These are phyloP conservation scores for Ceratobasidium sp. DNA, from an alignment of 1,284 basidiomycete genomes.

Conservation along the genomic window DNA sequence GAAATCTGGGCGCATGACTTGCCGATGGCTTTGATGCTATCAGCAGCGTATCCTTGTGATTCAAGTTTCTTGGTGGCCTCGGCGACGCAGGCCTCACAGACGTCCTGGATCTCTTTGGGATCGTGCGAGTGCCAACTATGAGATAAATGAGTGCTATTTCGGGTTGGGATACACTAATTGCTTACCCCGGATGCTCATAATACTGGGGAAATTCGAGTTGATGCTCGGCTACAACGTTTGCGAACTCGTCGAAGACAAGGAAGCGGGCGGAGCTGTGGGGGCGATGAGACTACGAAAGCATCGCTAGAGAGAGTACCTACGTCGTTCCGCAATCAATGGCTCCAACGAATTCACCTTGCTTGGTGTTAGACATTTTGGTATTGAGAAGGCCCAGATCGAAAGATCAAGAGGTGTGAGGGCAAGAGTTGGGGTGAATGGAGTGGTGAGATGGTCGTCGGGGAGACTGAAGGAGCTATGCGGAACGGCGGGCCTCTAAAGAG, in stretches of 20 bases:
- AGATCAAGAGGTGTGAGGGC: neutral
- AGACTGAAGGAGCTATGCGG: neutral
- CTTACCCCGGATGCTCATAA: constrained; percentile 84
- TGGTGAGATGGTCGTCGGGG: neutral
- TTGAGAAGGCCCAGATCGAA: constrained; percentile 5
- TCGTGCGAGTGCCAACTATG: constrained; percentile 95
- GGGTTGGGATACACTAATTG: constrained; percentile 34
- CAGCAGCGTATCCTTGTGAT: constrained; percentile 71
- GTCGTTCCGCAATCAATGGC: constrained; percentile 93
- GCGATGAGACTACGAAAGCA: constrained; percentile 32
- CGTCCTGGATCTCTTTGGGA: constrained; percentile 79
- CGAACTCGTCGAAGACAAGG: constrained; percentile 90
- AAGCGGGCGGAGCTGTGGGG: constrained; percentile 83
- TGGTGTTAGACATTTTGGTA: constrained; percentile 42
- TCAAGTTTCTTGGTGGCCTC: constrained; percentile 78
- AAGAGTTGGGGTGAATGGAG: neutral
- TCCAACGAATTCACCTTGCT: constrained; percentile 80
- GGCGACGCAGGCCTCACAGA: constrained; percentile 80
- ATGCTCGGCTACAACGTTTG: constrained; percentile 85
- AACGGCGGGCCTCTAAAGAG: constrained; percentile 8
- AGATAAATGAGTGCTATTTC: constrained; percentile 25
- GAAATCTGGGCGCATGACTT: constrained; percentile 45
- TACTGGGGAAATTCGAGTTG: constrained; percentile 93
- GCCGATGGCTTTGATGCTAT: constrained; percentile 93
- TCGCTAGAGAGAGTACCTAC: constrained; percentile 56